Conservation (phyloP, 2,329 filamentous ascomycete genomes). For the Blumeriella jaapii region DNA sequence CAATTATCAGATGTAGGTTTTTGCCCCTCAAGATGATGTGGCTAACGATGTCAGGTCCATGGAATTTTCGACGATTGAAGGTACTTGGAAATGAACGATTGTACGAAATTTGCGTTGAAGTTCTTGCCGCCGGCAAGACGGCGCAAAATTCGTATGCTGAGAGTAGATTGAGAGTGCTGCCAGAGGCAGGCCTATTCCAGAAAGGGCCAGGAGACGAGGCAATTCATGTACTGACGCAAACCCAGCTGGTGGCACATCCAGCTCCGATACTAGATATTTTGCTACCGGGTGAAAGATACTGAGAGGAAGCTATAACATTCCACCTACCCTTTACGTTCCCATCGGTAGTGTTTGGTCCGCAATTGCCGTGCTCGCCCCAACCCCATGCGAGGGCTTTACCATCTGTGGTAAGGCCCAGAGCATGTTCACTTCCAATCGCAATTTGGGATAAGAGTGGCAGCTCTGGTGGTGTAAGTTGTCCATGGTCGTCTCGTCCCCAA, state of each 20-base stretch:
- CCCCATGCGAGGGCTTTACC: slow-evolving; percentile 75
- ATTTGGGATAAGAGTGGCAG: slow-evolving; percentile 50
- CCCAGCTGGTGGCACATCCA: slow-evolving; percentile 87
- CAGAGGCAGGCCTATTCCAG: not conserved
- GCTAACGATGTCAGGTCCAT: slow-evolving; percentile 23
- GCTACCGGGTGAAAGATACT: slow-evolving; percentile 38
- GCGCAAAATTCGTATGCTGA: no score
- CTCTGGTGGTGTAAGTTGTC: slow-evolving; percentile 57
- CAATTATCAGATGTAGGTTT: slow-evolving; percentile 53
- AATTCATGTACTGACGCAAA: slow-evolving; percentile 36
- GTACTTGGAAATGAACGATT: no score
- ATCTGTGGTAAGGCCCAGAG: slow-evolving; percentile 54
- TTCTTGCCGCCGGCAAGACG: no score
- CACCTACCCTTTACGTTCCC: slow-evolving; percentile 59
- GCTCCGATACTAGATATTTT: slow-evolving; percentile 56
- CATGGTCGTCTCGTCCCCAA: slow-evolving; percentile 81
- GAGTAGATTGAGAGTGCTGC: no score
- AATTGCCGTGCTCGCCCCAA: slow-evolving; percentile 98
- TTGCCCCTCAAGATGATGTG: not conserved
- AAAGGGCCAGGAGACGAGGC: not conserved
- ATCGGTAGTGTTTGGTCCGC: slow-evolving; percentile 54
- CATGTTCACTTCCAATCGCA: slow-evolving; percentile 85
- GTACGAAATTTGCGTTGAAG: no score
- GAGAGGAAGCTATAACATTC: slow-evolving; percentile 52
- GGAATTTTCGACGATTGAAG: slow-evolving; percentile 25